These are phyloP conservation scores for Cordia subcordata DNA, from an alignment of 257 asterid genomes.

Conservation along the genomic window DNA sequence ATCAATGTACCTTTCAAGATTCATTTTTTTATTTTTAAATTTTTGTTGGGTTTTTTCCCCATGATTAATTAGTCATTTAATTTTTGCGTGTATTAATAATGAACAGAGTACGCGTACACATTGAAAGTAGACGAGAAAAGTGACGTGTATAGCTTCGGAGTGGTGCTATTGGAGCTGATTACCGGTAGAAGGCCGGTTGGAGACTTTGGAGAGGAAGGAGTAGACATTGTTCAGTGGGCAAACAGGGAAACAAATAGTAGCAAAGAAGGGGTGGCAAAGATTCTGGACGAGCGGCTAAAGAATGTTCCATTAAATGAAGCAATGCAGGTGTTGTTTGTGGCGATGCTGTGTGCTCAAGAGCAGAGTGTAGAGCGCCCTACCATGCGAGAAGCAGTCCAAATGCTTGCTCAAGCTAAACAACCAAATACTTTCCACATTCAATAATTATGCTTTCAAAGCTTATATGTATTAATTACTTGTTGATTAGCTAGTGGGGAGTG, in stretches of 20 bases:
- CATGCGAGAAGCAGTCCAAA: conserved; percentile 40
- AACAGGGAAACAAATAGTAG: conserved; percentile 28
- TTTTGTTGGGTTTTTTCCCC: too few relatives aligned
- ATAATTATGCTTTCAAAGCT: conserved; percentile 13
- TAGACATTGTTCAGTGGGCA: conserved; percentile 37
- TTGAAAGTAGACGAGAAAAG: conserved; percentile 40
- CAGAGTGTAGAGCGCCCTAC: conserved; percentile 38
- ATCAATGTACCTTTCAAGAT: too few relatives aligned
- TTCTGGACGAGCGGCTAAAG: conserved; percentile 33
- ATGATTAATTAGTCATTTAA: background rate
- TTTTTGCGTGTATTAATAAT: background rate
- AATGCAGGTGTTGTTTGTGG: conserved; percentile 42
- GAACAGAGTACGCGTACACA: conserved; percentile 37
- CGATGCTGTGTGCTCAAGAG: conserved; percentile 43
- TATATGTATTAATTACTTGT: too few relatives aligned
- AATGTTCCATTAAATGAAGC: conserved; percentile 32
- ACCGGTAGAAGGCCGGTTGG: conserved; percentile 36
- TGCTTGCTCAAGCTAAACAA: conserved; percentile 43
- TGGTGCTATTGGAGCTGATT: conserved; percentile 31
- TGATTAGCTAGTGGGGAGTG: too few relatives aligned
- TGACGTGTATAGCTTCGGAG: conserved; percentile 40
- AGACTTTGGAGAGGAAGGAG: conserved; percentile 34
- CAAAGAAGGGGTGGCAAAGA: conserved; percentile 38
- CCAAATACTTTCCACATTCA: conserved; percentile 37
- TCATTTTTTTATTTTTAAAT: too few relatives aligned